Conservation (phyloP, 371 early-diverging fungal species). For the Haplosporangium sp. region DNA sequence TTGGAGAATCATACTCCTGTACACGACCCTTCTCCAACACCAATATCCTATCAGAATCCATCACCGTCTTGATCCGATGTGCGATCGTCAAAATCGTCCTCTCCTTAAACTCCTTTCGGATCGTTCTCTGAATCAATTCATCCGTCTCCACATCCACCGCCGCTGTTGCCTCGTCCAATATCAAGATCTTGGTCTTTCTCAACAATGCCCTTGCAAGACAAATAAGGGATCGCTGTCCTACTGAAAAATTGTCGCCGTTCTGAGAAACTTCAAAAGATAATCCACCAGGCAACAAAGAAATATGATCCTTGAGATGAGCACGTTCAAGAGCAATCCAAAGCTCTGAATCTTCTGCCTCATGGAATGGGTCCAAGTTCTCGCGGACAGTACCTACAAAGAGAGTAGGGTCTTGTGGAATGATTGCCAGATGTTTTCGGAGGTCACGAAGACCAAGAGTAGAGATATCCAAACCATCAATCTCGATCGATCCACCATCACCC, state of each 20-base stretch:
- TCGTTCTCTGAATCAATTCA: slow-evolving; percentile 78
- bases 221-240: slow-evolving; percentile 73
- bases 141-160: slow-evolving; percentile 87
- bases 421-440: slow-evolving; percentile 80
- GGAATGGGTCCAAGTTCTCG: slow-evolving; percentile 72
- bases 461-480: slow-evolving; percentile 87
- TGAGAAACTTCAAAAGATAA: slow-evolving; percentile 57
- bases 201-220: slow-evolving; percentile 67
- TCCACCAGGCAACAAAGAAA: slow-evolving; percentile 54
- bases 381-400: slow-evolving; percentile 81
- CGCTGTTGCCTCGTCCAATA: slow-evolving; percentile 81
- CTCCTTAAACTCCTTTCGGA: slow-evolving; percentile 70
- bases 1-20: slow-evolving; percentile 29
- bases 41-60: slow-evolving; percentile 81
- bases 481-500: slow-evolving; percentile 64
- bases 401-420: slow-evolving; percentile 96
- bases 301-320: slow-evolving; percentile 60
- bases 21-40: slow-evolving; percentile 52
- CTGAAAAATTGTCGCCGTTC: slow-evolving; percentile 66
- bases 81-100: slow-evolving; percentile 46
- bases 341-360: slow-evolving; percentile 62
- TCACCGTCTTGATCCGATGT: slow-evolving; percentile 76
- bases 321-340: slow-evolving; percentile 68
- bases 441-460: slow-evolving; percentile 79
- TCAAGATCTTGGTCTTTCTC: slow-evolving; percentile 58